Conservation (phyloP, 2,329 filamentous ascomycete species). For the Trichocomaceae sp. region DNA sequence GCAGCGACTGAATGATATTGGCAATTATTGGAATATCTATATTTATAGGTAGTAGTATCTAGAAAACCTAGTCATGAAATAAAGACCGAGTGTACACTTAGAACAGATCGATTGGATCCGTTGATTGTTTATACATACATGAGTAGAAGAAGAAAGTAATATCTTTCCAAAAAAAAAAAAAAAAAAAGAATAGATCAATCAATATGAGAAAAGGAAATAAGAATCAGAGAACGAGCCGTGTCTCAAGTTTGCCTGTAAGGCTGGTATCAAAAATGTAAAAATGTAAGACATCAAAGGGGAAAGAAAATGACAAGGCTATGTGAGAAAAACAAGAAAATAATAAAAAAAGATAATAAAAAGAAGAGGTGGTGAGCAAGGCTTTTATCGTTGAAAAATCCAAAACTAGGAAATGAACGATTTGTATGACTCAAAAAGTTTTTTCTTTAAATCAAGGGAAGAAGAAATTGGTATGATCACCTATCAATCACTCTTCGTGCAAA, state of each 20-base stretch:
- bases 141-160: neutral
- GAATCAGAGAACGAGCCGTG: slow-evolving; percentile 1
- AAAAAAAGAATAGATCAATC: slow-evolving; percentile 2
- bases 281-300: slow-evolving; percentile 14
- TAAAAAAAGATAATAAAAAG: slow-evolving; percentile 9
- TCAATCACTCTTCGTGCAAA: slow-evolving; percentile 31
- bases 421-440: slow-evolving; percentile 6
- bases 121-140: neutral
- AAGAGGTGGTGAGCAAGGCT: slow-evolving; percentile 15
- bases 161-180: neutral
- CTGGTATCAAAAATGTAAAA: slow-evolving; percentile 13
- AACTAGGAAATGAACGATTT: slow-evolving; percentile 6
- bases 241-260: slow-evolving; percentile 8
- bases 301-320: slow-evolving; percentile 8
- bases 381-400: slow-evolving; percentile 1
- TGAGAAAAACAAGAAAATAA: slow-evolving; percentile 16
- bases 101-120: neutral
- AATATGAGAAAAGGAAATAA: neutral
- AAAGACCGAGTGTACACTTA: neutral
- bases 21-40: no score
- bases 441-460: neutral
- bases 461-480: slow-evolving; percentile 19
- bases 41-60: neutral
- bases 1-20: neutral
- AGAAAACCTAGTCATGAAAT: neutral